phyloP scores from a whole-genome alignment of 176 grass and related monocot genomes.

The Oropetium thomaeum region DNA sequence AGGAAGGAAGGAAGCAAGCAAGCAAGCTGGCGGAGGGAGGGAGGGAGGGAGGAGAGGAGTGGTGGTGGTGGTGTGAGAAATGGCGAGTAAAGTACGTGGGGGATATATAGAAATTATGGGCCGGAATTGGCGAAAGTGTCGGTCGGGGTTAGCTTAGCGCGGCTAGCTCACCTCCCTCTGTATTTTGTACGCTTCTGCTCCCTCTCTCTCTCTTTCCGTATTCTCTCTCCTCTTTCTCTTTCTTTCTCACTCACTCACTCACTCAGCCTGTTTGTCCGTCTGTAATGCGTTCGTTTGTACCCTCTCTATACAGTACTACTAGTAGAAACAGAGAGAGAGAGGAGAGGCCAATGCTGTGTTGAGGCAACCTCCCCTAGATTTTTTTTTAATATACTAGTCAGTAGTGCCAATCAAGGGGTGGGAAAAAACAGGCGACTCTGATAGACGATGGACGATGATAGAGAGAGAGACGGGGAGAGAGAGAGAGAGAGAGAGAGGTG shows the following conservation, averaged over 20 bases:
- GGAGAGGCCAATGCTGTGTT: not conserved
- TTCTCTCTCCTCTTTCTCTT: too few species aligned
- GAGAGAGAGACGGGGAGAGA: not conserved
- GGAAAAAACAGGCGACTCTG: not conserved
- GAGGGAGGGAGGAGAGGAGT: not conserved
- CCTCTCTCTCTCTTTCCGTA: not conserved
- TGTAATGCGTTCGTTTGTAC: too few species aligned
- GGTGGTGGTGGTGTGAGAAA: slow-evolving; percentile 3
- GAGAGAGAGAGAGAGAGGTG: not conserved
- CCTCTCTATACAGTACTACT: not conserved
- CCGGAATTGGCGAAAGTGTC: slow-evolving; percentile 35
- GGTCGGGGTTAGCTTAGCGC: slow-evolving; percentile 26
- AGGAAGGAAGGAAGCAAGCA: not conserved
- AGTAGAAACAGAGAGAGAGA: not conserved
- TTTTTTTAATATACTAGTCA: not conserved
- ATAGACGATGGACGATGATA: too few species aligned
- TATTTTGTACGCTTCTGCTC: slow-evolving; percentile 14
- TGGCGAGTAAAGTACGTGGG: slow-evolving; percentile 48
- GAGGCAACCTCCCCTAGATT: slow-evolving; percentile 4
- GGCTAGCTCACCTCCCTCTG: not conserved
- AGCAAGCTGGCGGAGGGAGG: not conserved
- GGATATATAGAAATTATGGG: slow-evolving; percentile 55
- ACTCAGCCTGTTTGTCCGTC: too few species aligned
- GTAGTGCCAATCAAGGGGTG: not conserved
- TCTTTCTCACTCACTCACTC: not conserved